phyloP scores from a whole-genome alignment of 129 eudicot species.

The Lactuca sativa region DNA sequence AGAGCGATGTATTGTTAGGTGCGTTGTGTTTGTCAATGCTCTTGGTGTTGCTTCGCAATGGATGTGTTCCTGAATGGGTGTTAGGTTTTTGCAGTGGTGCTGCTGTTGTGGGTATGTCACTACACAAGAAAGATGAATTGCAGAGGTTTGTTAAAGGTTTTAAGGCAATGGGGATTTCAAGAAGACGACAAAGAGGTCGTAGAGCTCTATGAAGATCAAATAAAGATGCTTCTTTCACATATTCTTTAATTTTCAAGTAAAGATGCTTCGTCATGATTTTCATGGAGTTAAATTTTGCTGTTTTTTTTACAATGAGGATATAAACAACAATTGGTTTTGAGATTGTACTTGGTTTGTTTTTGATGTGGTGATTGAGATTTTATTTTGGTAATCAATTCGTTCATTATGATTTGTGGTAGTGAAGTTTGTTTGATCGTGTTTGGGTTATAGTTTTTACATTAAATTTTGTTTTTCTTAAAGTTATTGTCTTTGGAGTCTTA shows the following conservation, averaged over 20 bases:
- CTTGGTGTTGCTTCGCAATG: conserved; percentile 22
- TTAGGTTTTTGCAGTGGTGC: conserved; percentile 43
- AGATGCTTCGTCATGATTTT: conserved; percentile 5
- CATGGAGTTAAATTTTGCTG: neutral
- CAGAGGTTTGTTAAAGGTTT: conserved; percentile 22
- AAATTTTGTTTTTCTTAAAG: neutral
- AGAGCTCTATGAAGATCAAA: conserved; percentile 23
- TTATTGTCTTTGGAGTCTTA: neutral
- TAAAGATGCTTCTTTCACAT: neutral
- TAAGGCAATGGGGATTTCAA: conserved; percentile 17
- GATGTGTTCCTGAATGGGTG: conserved; percentile 38
- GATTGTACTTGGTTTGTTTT: too few relatives aligned
- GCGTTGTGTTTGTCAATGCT: conserved; percentile 27
- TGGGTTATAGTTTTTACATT: conserved; percentile 3
- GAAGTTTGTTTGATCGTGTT: neutral
- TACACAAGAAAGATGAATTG: conserved; percentile 24
- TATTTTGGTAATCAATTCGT: too few relatives aligned
- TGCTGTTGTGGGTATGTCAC: conserved; percentile 19
- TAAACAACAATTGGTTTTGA: conserved; percentile 10
- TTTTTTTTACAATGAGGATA: conserved; percentile 25
- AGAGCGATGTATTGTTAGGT: conserved; percentile 27
- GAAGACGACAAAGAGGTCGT: conserved; percentile 27
- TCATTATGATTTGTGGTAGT: neutral
- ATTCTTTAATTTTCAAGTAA: neutral
- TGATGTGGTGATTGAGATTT: too few relatives aligned